Evolutionary conservation across 1,284 basidiomycete genomes (phyloP).

Genomic region (Xerocomus subilludens): DNA sequence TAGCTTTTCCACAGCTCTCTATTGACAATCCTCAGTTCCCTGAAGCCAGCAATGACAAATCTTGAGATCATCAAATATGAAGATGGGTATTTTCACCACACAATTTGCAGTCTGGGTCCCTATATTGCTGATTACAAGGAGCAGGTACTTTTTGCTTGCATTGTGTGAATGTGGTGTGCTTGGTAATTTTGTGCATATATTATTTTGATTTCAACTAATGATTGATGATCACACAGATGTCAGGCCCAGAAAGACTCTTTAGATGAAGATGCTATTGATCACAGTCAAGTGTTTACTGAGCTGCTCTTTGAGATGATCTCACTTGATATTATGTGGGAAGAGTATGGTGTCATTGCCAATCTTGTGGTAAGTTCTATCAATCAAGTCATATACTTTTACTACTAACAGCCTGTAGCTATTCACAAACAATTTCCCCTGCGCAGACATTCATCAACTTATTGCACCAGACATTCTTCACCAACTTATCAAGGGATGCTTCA

Average conservation of each 20-base stretch:
- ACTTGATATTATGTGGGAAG: neutral
- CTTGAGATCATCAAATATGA: neutral
- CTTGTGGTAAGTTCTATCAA: too few species aligned
- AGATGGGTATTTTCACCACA: neutral
- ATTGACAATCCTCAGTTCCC: neutral
- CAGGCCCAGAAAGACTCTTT: neutral
- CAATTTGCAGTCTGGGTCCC: slow-evolving; percentile 39
- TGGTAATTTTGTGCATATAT: neutral
- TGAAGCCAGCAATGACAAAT: neutral
- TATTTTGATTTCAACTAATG: neutral
- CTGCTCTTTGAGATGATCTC: neutral
- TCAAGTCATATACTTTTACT: too few species aligned
- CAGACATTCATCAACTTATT: neutral
- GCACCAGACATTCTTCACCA: slow-evolving; percentile 3
- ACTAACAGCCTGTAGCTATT: neutral
- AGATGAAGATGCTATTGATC: neutral
- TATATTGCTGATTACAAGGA: neutral
- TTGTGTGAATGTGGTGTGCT: neutral
- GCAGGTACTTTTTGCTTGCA: too few species aligned
- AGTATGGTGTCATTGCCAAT: too few species aligned
- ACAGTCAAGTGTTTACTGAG: neutral
- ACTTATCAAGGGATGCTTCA: neutral
- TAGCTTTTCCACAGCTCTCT: neutral
- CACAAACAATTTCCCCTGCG: neutral
- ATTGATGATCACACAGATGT: neutral